phyloP scores from a whole-genome alignment of 306 rosid genomes.

The Pyrus pyrifolia region DNA sequence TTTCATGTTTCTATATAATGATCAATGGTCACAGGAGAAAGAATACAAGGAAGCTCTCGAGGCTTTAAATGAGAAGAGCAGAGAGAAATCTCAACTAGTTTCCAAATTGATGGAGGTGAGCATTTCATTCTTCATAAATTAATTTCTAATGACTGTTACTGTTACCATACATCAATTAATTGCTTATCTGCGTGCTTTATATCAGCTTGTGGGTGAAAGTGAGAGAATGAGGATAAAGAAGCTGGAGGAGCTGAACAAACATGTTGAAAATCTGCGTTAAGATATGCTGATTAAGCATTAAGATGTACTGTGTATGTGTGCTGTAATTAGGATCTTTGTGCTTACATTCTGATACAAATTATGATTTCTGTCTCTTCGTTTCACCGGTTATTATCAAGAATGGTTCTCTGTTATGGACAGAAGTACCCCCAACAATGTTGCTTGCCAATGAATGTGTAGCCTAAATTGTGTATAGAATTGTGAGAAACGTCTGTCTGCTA shows the following conservation, averaged over 20 bases:
- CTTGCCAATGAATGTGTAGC: neutral
- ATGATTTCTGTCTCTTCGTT: constrained; percentile 17
- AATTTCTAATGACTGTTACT: neutral
- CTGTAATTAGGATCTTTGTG: constrained; percentile 24
- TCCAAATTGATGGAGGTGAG: constrained; percentile 47
- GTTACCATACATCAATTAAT: neutral
- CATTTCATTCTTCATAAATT: neutral
- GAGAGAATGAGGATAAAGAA: constrained; percentile 74
- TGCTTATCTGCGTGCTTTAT: neutral
- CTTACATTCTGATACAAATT: neutral
- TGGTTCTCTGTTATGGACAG: neutral
- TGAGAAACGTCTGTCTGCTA: neutral
- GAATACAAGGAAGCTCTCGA: constrained; percentile 89
- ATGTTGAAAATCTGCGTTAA: constrained; percentile 49
- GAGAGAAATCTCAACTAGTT: constrained; percentile 52
- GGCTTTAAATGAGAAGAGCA: constrained; percentile 78
- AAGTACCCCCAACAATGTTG: neutral
- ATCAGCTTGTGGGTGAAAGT: constrained; percentile 47
- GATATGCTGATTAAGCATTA: constrained; percentile 15
- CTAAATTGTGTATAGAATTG: neutral
- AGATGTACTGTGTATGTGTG: constrained; percentile 33
- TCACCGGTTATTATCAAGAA: constrained; percentile 10
- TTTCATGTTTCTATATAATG: neutral
- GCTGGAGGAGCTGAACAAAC: constrained; percentile 89
- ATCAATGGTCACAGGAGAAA: constrained; percentile 53